A percentile compares a stretch with the other conserved stretches of the same genome.
phyloP scores from a whole-genome alignment of 2,329 filamentous ascomycete species.

The Bipolaris sorokiniana region DNA sequence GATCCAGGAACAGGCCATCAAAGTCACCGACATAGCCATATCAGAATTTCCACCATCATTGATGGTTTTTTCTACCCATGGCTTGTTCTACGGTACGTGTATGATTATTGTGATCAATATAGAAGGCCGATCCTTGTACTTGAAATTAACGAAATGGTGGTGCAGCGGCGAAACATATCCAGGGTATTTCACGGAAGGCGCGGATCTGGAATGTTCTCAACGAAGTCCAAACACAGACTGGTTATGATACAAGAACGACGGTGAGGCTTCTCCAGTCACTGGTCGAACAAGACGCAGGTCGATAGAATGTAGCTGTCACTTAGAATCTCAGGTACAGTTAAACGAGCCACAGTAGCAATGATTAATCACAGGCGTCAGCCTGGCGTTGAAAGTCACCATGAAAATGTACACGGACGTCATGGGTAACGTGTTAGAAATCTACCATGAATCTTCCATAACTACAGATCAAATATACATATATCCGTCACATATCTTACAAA shows the following conservation, averaged over 20 bases:
- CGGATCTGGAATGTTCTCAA: constrained; percentile 43
- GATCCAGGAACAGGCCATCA: constrained; percentile 41
- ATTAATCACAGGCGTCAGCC: too few species aligned
- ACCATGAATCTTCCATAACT: too few species aligned
- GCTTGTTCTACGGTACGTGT: constrained; percentile 40
- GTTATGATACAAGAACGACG: constrained; percentile 38
- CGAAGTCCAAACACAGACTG: constrained; percentile 40
- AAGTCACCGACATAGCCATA: constrained; percentile 39
- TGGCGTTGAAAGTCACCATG: too few species aligned
- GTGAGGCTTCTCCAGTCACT: constrained; percentile 38
- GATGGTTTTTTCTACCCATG: constrained; percentile 41
- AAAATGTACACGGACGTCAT: too few species aligned
- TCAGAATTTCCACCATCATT: constrained; percentile 43
- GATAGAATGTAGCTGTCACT: too few species aligned
- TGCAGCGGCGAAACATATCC: constrained; percentile 45
- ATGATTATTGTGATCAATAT: too few species aligned
- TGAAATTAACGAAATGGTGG: background rate
- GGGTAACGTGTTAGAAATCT: too few species aligned
- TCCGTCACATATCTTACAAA: too few species aligned
- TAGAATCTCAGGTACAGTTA: too few species aligned
- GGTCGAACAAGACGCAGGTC: constrained; percentile 21
- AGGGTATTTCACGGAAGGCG: constrained; percentile 41
- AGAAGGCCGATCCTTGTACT: background rate
- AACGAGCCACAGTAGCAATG: too few species aligned
- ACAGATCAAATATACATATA: too few species aligned